Percentiles rank a stretch among this genome's conserved stretches.
Conservation (phyloP, 257 asterid species). For the Solanum sitiens region DNA sequence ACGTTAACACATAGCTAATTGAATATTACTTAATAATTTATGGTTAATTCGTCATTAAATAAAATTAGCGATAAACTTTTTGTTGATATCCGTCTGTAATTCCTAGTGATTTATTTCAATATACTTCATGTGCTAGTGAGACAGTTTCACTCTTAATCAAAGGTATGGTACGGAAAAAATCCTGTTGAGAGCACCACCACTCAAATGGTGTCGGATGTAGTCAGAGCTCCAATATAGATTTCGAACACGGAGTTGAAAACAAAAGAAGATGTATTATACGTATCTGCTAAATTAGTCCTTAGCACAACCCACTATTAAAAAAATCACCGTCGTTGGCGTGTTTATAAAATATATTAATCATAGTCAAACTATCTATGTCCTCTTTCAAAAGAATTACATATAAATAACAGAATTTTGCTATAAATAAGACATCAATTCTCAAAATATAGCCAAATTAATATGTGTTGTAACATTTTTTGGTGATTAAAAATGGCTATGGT, state of each 20-base stretch:
- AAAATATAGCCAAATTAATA: background rate
- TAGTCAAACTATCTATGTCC: background rate
- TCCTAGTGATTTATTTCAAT: too few species aligned
- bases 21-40: too few species aligned
- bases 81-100: background rate
- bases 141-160: too few species aligned
- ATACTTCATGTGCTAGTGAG: background rate
- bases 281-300: background rate
- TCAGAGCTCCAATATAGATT: too few species aligned
- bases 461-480: background rate
- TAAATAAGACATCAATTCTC: background rate
- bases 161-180: too few species aligned
- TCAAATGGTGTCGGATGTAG: too few species aligned
- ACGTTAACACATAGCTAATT: background rate
- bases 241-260: accelerated
- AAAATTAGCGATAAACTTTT: too few species aligned
- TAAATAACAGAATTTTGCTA: background rate
- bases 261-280: background rate
- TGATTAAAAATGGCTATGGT: constrained; percentile 19
- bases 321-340: background rate
- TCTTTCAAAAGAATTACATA: background rate
- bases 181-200: too few species aligned
- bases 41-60: background rate
- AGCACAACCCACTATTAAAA: background rate
- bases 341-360: background rate